Percentiles rank a stretch among this genome's conserved stretches.
Conservation (phyloP, 306 rosid species). For the Luffa aegyptiaca region DNA sequence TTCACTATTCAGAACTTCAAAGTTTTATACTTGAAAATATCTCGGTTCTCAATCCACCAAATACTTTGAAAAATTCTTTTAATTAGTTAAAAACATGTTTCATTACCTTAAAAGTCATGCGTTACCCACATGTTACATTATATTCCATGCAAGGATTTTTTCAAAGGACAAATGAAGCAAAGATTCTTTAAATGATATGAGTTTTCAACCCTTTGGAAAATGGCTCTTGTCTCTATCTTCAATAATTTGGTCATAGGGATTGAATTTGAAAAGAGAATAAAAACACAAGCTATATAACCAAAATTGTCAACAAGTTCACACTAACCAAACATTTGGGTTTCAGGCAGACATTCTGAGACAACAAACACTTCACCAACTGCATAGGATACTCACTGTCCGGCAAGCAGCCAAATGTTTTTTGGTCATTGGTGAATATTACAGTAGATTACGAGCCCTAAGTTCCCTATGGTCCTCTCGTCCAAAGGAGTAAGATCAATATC, state of each 20-base stretch:
- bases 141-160: not conserved
- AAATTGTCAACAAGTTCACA: not conserved
- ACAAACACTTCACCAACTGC: constrained; percentile 65
- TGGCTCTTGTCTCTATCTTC: not conserved
- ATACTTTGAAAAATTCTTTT: too few relatives aligned
- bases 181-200: not conserved
- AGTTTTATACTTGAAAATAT: too few relatives aligned
- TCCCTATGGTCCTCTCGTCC: constrained; percentile 92
- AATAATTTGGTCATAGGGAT: not conserved
- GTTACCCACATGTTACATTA: too few relatives aligned
- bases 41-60: not conserved
- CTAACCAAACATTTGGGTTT: not conserved
- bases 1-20: too few relatives aligned
- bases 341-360: constrained; percentile 90
- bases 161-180: not conserved
- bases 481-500: constrained; percentile 44
- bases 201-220: not conserved
- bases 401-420: constrained; percentile 70
- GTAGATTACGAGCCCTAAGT: constrained; percentile 79
- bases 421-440: constrained; percentile 73
- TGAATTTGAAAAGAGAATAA: not conserved
- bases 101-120: too few relatives aligned
- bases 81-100: too few relatives aligned
- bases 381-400: constrained; percentile 55
- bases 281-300: not conserved